A percentile compares a stretch with the other conserved stretches of the same genome.
phyloP scores from a whole-genome alignment of 768 basidiomycete genomes.

The Leccinum rimulosum region DNA sequence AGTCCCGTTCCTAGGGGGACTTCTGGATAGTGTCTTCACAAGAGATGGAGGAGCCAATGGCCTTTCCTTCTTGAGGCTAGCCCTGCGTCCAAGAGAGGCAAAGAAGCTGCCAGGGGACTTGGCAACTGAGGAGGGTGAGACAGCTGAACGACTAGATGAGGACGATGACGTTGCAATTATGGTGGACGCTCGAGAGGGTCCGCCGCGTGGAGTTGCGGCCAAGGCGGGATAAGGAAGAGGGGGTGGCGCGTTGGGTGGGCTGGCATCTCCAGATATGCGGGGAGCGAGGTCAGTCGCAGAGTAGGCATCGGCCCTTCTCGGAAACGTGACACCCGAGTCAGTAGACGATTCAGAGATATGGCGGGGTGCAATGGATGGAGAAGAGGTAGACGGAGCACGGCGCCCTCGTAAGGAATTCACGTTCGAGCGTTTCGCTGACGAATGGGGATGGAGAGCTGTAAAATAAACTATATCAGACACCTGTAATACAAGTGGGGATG shows the following conservation, averaged over 20 bases:
- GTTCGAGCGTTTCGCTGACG: constrained; percentile 27
- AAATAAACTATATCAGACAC: constrained; percentile 4
- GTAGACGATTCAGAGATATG: constrained; percentile 71
- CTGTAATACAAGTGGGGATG: not conserved
- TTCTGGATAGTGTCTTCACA: constrained; percentile 37
- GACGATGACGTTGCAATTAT: constrained; percentile 40
- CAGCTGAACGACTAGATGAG: constrained; percentile 47
- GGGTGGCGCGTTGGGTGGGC: constrained; percentile 54
- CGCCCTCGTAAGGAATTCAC: constrained; percentile 21
- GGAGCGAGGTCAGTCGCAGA: constrained; percentile 72
- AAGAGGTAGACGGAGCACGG: constrained; percentile 37
- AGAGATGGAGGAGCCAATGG: constrained; percentile 32
- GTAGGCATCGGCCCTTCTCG: constrained; percentile 74
- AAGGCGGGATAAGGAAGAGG: constrained; percentile 75
- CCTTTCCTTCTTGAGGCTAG: constrained; percentile 48
- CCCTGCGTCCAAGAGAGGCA: constrained; percentile 69
- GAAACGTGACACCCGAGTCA: constrained; percentile 76
- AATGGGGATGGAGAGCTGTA: constrained; percentile 20
- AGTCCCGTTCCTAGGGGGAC: constrained; percentile 28
- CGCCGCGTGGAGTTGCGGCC: constrained; percentile 35
- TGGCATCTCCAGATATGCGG: constrained; percentile 43
- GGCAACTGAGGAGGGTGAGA: constrained; percentile 38
- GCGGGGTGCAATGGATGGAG: constrained; percentile 54
- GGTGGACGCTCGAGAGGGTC: constrained; percentile 31
- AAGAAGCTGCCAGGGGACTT: constrained; percentile 65